Conservation (phyloP, 768 basidiomycete genomes). For the Hygrophoropsis aurantiaca region DNA sequence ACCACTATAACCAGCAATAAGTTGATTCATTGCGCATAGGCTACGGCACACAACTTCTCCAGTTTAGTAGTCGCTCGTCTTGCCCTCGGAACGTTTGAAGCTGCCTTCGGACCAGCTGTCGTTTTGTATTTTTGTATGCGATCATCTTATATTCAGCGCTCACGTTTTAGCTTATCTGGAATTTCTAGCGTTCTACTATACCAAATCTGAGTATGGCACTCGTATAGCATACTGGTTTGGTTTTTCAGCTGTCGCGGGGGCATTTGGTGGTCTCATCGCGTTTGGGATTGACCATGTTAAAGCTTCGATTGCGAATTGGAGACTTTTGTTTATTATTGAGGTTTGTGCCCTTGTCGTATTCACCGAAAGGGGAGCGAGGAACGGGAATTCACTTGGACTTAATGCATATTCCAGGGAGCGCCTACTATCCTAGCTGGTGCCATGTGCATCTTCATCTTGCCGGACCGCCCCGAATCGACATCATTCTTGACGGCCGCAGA, state of each 20-base stretch:
- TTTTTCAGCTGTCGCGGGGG: constrained; percentile 70
- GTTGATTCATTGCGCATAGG: constrained; percentile 1
- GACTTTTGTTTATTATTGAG: constrained; percentile 61
- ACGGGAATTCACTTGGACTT: too few species aligned
- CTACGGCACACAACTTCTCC: constrained; percentile 13
- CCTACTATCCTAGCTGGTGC: constrained; percentile 40
- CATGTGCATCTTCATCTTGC: constrained; percentile 28
- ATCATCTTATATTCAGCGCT: background rate
- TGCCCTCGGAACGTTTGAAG: constrained; percentile 16
- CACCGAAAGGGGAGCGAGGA: too few species aligned
- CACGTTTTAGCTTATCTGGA: constrained; percentile 17
- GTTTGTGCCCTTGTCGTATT: too few species aligned
- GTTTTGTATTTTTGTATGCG: constrained; percentile 13
- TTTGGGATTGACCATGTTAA: constrained; percentile 24
- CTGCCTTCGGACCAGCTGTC: constrained; percentile 16
- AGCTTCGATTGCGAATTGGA: constrained; percentile 2
- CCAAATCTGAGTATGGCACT: constrained; percentile 59
- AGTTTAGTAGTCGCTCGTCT: constrained; percentile 14
- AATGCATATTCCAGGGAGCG: constrained; percentile 44
- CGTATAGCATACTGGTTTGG: constrained; percentile 71
- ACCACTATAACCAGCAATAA: background rate
- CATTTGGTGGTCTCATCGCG: constrained; percentile 1
- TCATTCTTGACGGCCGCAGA: constrained; percentile 31
- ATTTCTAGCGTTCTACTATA: constrained; percentile 63
- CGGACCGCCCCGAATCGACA: constrained; percentile 32